Conservation (phyloP, 371 early-diverging fungal genomes). For the Phascolomyces articulosus region DNA sequence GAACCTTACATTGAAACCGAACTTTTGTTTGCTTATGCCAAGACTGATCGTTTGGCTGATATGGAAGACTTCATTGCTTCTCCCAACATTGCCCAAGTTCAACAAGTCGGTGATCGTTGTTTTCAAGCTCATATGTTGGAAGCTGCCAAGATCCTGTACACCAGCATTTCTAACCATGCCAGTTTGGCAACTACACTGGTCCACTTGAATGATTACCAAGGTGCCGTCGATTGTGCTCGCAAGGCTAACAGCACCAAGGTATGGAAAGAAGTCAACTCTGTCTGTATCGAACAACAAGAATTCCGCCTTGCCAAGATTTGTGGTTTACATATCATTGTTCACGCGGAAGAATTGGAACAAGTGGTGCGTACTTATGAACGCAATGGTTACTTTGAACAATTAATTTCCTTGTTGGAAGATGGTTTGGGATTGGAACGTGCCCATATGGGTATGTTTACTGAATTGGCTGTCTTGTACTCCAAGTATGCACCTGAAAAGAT, state of each 20-base stretch:
- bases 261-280: slow-evolving; percentile 96
- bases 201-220: slow-evolving; percentile 91
- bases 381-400: slow-evolving; percentile 88
- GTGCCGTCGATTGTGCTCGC: slow-evolving; percentile 97
- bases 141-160: slow-evolving; percentile 93
- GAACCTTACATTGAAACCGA: slow-evolving; percentile 95
- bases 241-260: slow-evolving; percentile 97
- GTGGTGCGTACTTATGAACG: slow-evolving; percentile 87
- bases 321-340: slow-evolving; percentile 93
- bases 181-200: slow-evolving; percentile 94
- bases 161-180: slow-evolving; percentile 95
- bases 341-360: slow-evolving; percentile 94
- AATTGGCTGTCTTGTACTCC: slow-evolving; percentile 94
- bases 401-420: slow-evolving; percentile 88
- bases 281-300: slow-evolving; percentile 92
- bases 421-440: slow-evolving; percentile 96
- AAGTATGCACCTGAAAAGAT: slow-evolving; percentile 92
- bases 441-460: slow-evolving; percentile 99
- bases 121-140: slow-evolving; percentile 89
- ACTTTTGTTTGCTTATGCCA: slow-evolving; percentile 92
- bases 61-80: slow-evolving; percentile 90
- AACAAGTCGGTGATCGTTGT: slow-evolving; percentile 94
- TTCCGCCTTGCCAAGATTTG: slow-evolving; percentile 98
- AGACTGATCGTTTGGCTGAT: slow-evolving; percentile 89
- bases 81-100: slow-evolving; percentile 94